These are phyloP conservation scores for Eucalyptus urophylla DNA, from an alignment of 345 rosid genomes.

Conservation along the genomic window DNA sequence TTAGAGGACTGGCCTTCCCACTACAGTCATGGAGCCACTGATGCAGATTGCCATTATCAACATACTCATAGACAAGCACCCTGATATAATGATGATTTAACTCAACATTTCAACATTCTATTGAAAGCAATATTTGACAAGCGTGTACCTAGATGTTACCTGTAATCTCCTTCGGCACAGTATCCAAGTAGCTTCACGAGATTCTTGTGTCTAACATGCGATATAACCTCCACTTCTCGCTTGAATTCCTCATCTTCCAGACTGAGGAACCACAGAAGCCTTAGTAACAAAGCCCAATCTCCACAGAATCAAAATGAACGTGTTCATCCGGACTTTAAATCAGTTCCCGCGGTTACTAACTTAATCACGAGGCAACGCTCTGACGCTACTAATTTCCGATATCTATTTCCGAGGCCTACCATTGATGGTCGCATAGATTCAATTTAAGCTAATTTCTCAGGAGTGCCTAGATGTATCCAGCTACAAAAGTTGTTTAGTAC, in stretches of 20 bases:
- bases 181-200: constrained; percentile 53
- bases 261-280: background rate
- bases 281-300: background rate
- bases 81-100: constrained; percentile 10
- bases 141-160: constrained; percentile 10
- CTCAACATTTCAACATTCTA: background rate
- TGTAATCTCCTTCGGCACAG: constrained; percentile 42
- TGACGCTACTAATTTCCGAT: background rate
- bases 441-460: background rate
- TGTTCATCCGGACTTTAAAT: background rate
- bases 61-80: constrained; percentile 55
- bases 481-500: background rate
- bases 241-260: constrained; percentile 23
- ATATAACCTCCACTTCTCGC: constrained; percentile 33
- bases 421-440: background rate
- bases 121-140: background rate
- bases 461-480: background rate
- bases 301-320: background rate
- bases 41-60: constrained; percentile 60
- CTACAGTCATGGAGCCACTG: constrained; percentile 65
- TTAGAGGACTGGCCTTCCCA: constrained; percentile 27
- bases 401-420: background rate
- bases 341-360: background rate
- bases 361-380: background rate
- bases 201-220: constrained; percentile 54